Evolutionary conservation across 1,139 yeast species (phyloP).

Genomic region (Candida tropicalis): DNA sequence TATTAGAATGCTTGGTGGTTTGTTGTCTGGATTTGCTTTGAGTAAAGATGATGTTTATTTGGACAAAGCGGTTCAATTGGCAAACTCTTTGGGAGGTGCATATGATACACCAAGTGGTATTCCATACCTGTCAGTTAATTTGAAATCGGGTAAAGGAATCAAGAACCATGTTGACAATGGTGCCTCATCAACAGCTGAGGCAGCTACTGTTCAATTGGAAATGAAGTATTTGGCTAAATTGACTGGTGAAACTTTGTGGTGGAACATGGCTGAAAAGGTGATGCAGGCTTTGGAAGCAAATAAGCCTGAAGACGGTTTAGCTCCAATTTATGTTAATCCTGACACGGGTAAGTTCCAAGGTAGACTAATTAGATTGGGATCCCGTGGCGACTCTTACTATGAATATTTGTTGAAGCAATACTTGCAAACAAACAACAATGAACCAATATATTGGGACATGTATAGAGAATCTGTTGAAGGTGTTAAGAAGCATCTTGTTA

Average conservation of each 20-base stretch:
- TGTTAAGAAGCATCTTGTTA: constrained; percentile 60
- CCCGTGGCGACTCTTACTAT: constrained; percentile 92
- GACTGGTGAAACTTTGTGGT: constrained; percentile 77
- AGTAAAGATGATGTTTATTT: constrained; percentile 71
- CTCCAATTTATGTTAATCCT: constrained; percentile 79
- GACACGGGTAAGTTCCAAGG: constrained; percentile 73
- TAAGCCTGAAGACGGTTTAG: constrained; percentile 72
- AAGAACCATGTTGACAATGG: constrained; percentile 65
- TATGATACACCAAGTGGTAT: constrained; percentile 67
- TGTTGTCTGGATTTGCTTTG: constrained; percentile 77
- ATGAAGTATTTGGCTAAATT: constrained; percentile 79
- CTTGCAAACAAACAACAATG: constrained; percentile 69
- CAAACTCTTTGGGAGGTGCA: constrained; percentile 65
- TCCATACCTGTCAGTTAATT: constrained; percentile 80
- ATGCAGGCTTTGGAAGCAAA: constrained; percentile 64
- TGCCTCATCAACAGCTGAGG: constrained; percentile 85
- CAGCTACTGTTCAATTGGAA: constrained; percentile 84
- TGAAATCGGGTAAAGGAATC: constrained; percentile 62
- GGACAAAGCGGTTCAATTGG: constrained; percentile 77
- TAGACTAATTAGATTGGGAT: constrained; percentile 71
- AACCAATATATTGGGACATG: constrained; percentile 67
- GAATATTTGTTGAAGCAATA: constrained; percentile 88
- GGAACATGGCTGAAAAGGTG: constrained; percentile 77
- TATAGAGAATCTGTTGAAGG: constrained; percentile 80
- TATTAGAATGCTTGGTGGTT: constrained; percentile 91